These are phyloP conservation scores for Leucocoprinus leucothites DNA, from an alignment of 768 basidiomycete genomes.

Conservation along the genomic window DNA sequence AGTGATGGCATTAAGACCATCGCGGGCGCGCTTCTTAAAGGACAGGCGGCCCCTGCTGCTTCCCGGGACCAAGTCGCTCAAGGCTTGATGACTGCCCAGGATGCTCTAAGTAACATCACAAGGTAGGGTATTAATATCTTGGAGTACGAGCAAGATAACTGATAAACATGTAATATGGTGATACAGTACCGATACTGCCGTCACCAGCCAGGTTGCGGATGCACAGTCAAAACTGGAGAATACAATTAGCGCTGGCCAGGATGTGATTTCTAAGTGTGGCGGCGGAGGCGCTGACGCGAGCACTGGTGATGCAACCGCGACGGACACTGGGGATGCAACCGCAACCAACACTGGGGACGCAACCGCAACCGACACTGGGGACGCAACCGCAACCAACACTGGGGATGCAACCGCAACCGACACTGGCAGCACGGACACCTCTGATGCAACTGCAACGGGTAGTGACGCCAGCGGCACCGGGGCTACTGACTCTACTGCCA, in stretches of 20 bases:
- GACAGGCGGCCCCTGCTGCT: slow-evolving; percentile 18
- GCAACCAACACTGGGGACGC: neutral
- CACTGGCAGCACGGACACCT: neutral
- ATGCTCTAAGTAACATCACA: slow-evolving; percentile 21
- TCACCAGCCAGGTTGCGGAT: slow-evolving; percentile 15
- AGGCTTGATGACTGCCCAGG: slow-evolving; percentile 19
- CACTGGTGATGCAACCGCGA: neutral
- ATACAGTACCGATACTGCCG: slow-evolving; percentile 19
- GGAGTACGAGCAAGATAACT: neutral
- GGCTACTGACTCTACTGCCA: neutral
- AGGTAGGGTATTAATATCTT: slow-evolving; percentile 17
- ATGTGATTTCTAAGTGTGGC: slow-evolving; percentile 21
- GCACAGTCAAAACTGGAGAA: slow-evolving; percentile 18
- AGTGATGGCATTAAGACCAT: slow-evolving; percentile 22
- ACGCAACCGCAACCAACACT: neutral
- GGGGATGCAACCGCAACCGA: neutral
- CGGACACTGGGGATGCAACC: neutral
- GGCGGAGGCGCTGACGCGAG: neutral
- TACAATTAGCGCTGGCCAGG: slow-evolving; percentile 21
- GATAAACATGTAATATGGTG: neutral
- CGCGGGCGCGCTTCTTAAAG: slow-evolving; percentile 18
- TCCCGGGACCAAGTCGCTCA: slow-evolving; percentile 20
- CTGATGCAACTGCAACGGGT: neutral
- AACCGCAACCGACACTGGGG: neutral
- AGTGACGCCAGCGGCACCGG: neutral